Conservation (phyloP, 2,329 filamentous ascomycete species). For the Fusarium subtropicale region DNA sequence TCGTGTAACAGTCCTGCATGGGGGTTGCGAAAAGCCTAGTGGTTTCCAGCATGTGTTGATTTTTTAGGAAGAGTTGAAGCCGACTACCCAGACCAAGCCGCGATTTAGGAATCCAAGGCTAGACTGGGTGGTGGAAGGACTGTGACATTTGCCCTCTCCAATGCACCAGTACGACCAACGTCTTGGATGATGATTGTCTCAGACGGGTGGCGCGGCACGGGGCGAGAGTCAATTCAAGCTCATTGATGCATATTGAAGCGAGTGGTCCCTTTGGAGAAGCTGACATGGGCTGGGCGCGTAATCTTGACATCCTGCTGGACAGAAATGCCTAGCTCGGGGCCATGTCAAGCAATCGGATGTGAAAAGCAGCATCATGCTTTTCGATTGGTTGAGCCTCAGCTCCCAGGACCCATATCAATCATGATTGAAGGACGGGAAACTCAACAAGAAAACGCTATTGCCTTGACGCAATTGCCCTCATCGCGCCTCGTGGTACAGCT, state of each 20-base stretch:
- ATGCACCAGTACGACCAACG: conserved; percentile 7
- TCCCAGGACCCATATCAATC: conserved; percentile 35
- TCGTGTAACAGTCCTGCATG: conserved; percentile 31
- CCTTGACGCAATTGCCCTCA: conserved; percentile 3
- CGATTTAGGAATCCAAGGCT: conserved; percentile 7
- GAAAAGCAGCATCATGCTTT: conserved; percentile 51
- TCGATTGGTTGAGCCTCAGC: conserved; percentile 55
- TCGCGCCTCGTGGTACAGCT: conserved; percentile 7
- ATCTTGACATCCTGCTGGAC: conserved; percentile 62
- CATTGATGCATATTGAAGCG: conserved; percentile 19
- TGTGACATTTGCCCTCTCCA: not conserved
- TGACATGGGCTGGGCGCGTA: conserved; percentile 62
- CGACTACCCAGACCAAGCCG: conserved; percentile 14
- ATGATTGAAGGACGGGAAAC: conserved; percentile 31
- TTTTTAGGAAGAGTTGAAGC: conserved; percentile 18
- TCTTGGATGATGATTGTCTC: conserved; percentile 3
- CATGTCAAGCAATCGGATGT: conserved; percentile 61
- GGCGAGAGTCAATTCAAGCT: conserved; percentile 46
- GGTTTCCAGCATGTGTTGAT: conserved; percentile 19
- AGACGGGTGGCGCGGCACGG: conserved; percentile 53
- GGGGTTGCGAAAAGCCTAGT: conserved; percentile 10
- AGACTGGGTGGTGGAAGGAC: not conserved
- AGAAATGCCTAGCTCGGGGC: conserved; percentile 54
- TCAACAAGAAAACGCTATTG: conserved; percentile 13
- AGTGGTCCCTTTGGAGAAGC: conserved; percentile 28